These are phyloP conservation scores for Blastobotrys mokoenaii DNA, from an alignment of 805 yeast species.

Conservation along the genomic window DNA sequence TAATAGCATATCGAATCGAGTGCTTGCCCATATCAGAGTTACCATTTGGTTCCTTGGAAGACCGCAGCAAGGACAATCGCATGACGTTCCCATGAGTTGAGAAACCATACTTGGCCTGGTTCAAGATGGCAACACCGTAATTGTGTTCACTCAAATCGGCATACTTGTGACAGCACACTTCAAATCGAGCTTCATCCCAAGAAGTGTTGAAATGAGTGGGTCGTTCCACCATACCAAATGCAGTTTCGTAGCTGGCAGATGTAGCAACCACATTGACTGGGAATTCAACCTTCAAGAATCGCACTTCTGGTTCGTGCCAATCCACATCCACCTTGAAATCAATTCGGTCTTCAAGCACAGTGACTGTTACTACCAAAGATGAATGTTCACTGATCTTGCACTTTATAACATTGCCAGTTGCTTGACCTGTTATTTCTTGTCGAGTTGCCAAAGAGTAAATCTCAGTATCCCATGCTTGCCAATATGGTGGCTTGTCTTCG, in stretches of 20 bases:
- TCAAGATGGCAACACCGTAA: slow-evolving; percentile 71
- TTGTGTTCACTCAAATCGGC: slow-evolving; percentile 68
- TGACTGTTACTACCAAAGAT: slow-evolving; percentile 49
- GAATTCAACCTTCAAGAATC: slow-evolving; percentile 78
- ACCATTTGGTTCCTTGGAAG: slow-evolving; percentile 81
- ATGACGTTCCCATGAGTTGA: slow-evolving; percentile 72
- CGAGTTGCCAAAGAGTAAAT: slow-evolving; percentile 60
- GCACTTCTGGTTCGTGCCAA: slow-evolving; percentile 52
- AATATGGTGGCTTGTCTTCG: slow-evolving; percentile 61
- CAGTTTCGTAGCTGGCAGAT: slow-evolving; percentile 70
- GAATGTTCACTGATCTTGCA: slow-evolving; percentile 47
- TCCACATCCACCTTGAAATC: slow-evolving; percentile 45
- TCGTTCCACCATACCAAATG: slow-evolving; percentile 70
- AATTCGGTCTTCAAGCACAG: slow-evolving; percentile 45
- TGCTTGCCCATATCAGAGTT: slow-evolving; percentile 80
- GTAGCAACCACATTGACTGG: slow-evolving; percentile 66
- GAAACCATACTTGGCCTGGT: slow-evolving; percentile 72
- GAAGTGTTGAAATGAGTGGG: slow-evolving; percentile 79
- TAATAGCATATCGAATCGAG: slow-evolving; percentile 60
- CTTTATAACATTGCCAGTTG: slow-evolving; percentile 47
- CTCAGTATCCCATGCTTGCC: slow-evolving; percentile 88
- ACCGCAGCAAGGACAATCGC: slow-evolving; percentile 65
- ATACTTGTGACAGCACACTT: slow-evolving; percentile 76
- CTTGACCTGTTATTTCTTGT: slow-evolving; percentile 34
- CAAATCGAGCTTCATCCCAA: slow-evolving; percentile 84